Base-by-base conservation (phyloP, 2,329 filamentous ascomycete genomes). In the Talaromyces sp. region DNA sequence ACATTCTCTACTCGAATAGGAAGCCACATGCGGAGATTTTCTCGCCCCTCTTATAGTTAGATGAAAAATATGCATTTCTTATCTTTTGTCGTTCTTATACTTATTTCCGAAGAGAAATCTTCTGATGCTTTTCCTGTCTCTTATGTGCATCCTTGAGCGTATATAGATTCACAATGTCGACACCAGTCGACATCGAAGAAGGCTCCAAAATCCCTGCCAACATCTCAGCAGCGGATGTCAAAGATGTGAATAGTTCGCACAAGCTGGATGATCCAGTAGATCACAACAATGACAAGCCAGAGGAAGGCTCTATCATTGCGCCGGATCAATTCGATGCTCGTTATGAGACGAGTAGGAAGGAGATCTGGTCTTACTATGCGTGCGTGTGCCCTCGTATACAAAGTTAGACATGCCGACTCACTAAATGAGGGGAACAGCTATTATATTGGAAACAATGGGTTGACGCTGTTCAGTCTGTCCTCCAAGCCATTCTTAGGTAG, bases 391-490 rank as follows among this genome's bases (percentile, higher is more conserved):
- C 39, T 28, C 28, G 3, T 28, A 6, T 16, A 25, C 5, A n/a
- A n/a, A 7, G 35, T 11, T 2, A 28, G 23, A 31, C 14, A 31
- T 50, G 8, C 16, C 18, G 23, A 18, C 12, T 21, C 4, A 33
- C 18, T 11, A n/a, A 18, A 7, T 35, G 28, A 25, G 12, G 12
- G 9, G n/a, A 23, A 71, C 65, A 77, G 77, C 64, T 88, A 88
- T 73, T 89, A 89, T 70, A 82, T 88, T 58, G 87, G 87, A 54
- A 84, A 87, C 70, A 89, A 89, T 71, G 86, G 86, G 5, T 81
- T 81, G 65, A 81, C 81, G 8, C 77, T 83, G 57, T 88, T 87
- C 81, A 88, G 75, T 77, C 64, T 55, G 72, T 62, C 8, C n/a
- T 21, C 11, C 2, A n/a, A 39, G 18, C 25, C 7, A 5, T 14